Percentiles rank a stretch among this genome's conserved stretches.
Conservation (phyloP, 495 filamentous ascomycete genomes). For the Xylaria telfairii region DNA sequence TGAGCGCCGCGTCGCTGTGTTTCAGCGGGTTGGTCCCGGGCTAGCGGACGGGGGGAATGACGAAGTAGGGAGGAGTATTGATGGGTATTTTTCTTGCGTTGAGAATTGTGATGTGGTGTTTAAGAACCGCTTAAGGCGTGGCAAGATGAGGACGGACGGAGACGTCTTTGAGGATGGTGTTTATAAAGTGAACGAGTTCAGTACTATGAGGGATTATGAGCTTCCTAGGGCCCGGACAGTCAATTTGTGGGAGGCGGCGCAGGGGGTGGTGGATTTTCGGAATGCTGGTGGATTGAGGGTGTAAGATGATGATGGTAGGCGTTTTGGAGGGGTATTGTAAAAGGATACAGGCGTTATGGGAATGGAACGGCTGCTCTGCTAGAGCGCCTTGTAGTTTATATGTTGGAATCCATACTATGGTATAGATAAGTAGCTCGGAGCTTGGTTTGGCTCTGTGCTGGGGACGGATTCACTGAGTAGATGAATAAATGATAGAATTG, state of each 20-base stretch:
- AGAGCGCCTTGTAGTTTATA: neutral
- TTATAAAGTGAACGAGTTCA: neutral
- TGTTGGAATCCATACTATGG: conserved; percentile 7
- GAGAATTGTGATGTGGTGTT: no score
- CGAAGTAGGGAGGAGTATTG: neutral
- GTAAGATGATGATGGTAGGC: neutral
- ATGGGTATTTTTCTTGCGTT: neutral
- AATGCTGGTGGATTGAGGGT: neutral
- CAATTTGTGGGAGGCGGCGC: conserved; percentile 31
- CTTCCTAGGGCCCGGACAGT: neutral
- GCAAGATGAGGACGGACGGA: neutral
- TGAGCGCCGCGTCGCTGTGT: conserved; percentile 51
- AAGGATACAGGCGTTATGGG: neutral
- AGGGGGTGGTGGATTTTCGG: conserved; percentile 26
- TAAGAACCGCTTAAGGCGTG: no score
- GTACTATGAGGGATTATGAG: neutral
- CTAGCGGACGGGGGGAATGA: conserved; percentile 25
- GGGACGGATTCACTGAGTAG: neutral
- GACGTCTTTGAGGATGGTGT: neutral
- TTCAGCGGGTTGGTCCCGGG: conserved; percentile 40
- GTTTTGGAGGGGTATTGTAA: neutral
- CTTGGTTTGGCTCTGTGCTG: neutral
- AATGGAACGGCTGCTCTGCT: no score
- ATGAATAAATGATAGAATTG: neutral
- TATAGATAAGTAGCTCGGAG: neutral